Evolutionary conservation across 208 protist species (phyloP), one percentile per base, ranked within the genome.

Genomic region (Leishmania aethiopica): DNA sequence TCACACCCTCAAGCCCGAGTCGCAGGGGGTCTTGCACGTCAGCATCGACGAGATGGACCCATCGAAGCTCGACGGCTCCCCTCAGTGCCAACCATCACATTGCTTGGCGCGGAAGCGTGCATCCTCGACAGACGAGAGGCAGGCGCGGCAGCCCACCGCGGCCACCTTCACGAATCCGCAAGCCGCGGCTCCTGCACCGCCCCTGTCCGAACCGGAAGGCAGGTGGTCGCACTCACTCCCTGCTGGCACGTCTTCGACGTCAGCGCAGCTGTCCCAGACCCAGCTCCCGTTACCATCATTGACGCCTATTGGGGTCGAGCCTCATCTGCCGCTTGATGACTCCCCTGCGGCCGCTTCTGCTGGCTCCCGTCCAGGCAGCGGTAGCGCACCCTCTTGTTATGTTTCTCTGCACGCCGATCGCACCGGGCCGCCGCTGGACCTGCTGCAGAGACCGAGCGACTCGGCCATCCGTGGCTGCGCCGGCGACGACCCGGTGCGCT

Each of bases 1-100:
- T 57, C 78, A 78, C 11, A 62, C 62, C 37, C 55, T 73, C 40
- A 22, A n/a, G 0, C 49, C 75, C 2, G 42, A 82, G 35, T 49
- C 49, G 40, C n/a, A 73, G 5, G 82, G 79, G 22, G 77, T 82
- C 35, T 60, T 78, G 45, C 78, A 73, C 42, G 76, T 45, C 0
- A 72, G 59, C 49, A 66, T 72, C 25, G 71, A 72, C 55, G 25
- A 40, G 28, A n/a, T 37, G 57, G 1, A 69, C 35, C 37, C 70
- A 32, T 72, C 69, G 17, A 74, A 66, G 47, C 60, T 70, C 49
- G 10, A 66, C 49, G 78, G 73, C 73, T 49, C 64, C 35, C 62
- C 71, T 51, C 81, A 77, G 77, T 42, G 71, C 37, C 0, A 60
- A 32, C 47, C 1, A 2, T 37, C 51, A 25, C 7, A 55, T 0